phyloP scores from a whole-genome alignment of 2,329 filamentous ascomycete species.

The Colletotrichum cordylinicola region DNA sequence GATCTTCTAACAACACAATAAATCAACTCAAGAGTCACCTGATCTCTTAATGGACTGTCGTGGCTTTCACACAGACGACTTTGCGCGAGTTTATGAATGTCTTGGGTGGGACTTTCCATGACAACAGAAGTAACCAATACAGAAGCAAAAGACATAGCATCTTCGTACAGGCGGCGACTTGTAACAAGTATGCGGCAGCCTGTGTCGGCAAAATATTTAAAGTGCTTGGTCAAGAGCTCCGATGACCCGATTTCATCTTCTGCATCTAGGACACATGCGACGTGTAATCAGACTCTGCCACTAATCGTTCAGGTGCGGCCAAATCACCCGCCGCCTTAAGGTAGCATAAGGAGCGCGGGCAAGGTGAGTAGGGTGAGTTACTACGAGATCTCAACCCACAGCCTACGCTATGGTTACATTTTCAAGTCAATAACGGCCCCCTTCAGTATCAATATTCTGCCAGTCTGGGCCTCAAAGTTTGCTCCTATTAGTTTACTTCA shows the following conservation, averaged over 20 bases:
- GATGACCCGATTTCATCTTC: neutral
- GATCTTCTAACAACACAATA: neutral
- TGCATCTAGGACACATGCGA: neutral
- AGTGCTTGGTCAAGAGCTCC: neutral
- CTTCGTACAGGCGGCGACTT: neutral
- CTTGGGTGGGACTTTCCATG: neutral
- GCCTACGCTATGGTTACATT: too few species aligned
- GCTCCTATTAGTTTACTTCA: too few species aligned
- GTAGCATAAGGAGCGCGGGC: too few species aligned
- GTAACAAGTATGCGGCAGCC: neutral
- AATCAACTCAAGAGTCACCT: neutral
- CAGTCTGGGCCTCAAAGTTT: too few species aligned
- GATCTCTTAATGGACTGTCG: neutral
- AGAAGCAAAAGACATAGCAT: neutral
- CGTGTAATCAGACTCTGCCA: neutral
- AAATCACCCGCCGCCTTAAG: too few species aligned
- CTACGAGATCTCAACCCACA: too few species aligned
- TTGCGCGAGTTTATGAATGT: neutral
- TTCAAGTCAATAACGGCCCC: too few species aligned
- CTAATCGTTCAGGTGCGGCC: too few species aligned
- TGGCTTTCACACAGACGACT: neutral
- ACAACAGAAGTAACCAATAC: rapidly evolving
- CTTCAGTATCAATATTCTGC: too few species aligned
- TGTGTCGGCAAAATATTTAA: rapidly evolving
- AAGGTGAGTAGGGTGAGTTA: too few species aligned